Conservation (phyloP, 1,284 basidiomycete genomes). For the Salmacisia buchloeana region DNA sequence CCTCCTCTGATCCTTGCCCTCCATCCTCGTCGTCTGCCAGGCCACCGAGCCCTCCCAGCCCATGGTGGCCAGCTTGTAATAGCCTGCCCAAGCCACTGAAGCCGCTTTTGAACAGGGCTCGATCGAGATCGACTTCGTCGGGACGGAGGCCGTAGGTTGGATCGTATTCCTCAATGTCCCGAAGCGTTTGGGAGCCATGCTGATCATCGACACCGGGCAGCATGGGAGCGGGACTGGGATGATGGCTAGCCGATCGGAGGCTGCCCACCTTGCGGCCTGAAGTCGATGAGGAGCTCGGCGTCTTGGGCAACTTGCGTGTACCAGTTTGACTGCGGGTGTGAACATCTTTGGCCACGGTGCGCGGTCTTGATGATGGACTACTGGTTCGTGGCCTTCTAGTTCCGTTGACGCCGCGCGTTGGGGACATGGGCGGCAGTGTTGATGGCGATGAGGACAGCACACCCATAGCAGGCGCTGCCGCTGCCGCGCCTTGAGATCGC, state of each 20-base stretch:
- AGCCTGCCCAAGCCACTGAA: constrained; percentile 63
- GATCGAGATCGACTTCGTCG: constrained; percentile 57
- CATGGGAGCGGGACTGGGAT: too few relatives aligned
- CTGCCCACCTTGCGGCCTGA: not conserved
- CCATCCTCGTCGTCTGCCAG: constrained; percentile 2
- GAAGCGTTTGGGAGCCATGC: constrained; percentile 15
- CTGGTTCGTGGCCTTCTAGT: too few relatives aligned
- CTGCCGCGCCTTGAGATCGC: not conserved
- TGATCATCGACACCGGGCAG: not conserved
- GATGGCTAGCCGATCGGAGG: not conserved
- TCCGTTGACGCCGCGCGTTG: not conserved
- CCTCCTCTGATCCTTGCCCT: too few relatives aligned
- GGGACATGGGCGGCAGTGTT: not conserved
- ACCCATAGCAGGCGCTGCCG: not conserved
- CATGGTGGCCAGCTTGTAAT: constrained; percentile 14
- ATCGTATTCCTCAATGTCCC: constrained; percentile 75
- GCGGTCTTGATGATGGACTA: too few relatives aligned
- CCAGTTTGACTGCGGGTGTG: too few relatives aligned
- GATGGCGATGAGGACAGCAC: not conserved
- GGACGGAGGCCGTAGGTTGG: constrained; percentile 90
- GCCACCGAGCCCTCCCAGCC: constrained; percentile 11
- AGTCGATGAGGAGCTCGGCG: too few relatives aligned
- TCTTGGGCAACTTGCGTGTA: too few relatives aligned
- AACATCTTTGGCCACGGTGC: too few relatives aligned
- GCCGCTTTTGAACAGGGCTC: constrained; percentile 64